Evolutionary conservation across 2,329 filamentous ascomycete species (phyloP), one percentile per base, ranked within the genome.

Genomic region (Aspergillus sp.): DNA sequence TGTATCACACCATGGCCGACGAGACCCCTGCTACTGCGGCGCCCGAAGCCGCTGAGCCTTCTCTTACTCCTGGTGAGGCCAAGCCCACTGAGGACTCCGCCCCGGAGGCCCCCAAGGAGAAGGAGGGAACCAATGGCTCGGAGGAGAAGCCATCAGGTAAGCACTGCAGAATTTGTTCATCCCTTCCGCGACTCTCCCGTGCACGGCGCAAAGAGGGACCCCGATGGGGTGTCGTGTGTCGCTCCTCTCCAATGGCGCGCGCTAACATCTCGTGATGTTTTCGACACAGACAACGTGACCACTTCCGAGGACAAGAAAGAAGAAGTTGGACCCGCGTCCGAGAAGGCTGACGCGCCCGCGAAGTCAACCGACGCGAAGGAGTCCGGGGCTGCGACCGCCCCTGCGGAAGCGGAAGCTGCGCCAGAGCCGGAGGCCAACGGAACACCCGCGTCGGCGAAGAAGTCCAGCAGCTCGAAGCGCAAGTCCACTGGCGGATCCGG

Each of bases 401-500:
- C 62, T 51, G 62, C 61, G 49, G 64, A 66, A 45, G 33, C 60
- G 45, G 55, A 56, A 38, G 59, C 64, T 48, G 63, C 65, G 51
- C 54, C 63, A 47, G 68, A 70, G 42, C 55, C 67, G 41, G 69
- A 67, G 53, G 62, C 68, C 32, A 74, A 82, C 62, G 79, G 78
- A 58, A 79, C 75, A 45, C 73, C 80, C 52, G 72, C 74, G 33
- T 72, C 71, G 26, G 68, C 76, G 47, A 75, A 76, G 56, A 83
- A 83, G 63, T 70, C 76, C 30, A 53, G 55, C 47, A 43, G 56
- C 56, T 81, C 69, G 35, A 81, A 77, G 70, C 88, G 90, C 76
- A 94, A 94, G 80, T 95, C 90, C 20, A 79, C 79, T 40, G 80
- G 79, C 51, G 82, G 81, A 41, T 76, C 87, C 72, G 91, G 89